Conservation (phyloP, 2,329 filamentous ascomycete genomes). For the Polychaeton citri region DNA sequence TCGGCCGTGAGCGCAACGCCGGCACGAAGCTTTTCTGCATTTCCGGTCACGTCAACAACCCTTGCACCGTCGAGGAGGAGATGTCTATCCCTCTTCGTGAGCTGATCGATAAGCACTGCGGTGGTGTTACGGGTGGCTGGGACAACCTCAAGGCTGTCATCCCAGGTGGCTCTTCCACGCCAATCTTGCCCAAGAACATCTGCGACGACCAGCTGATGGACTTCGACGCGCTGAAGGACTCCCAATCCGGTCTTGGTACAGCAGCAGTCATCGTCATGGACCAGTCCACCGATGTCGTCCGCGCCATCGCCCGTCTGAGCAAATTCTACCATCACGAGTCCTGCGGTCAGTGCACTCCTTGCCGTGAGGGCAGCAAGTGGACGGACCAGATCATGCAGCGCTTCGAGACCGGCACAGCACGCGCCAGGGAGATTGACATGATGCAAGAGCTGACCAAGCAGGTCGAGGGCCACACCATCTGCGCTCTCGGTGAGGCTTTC, state of each 20-base stretch:
- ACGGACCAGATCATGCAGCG: slow-evolving; percentile 97
- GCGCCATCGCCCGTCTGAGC: slow-evolving; percentile 80
- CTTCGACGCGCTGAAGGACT: slow-evolving; percentile 96
- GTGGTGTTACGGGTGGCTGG: slow-evolving; percentile 92
- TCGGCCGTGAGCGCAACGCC: slow-evolving; percentile 90
- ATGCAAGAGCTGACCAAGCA: slow-evolving; percentile 98
- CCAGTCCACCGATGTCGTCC: slow-evolving; percentile 90
- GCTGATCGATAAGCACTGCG: slow-evolving; percentile 96
- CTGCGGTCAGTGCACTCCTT: slow-evolving; percentile 98
- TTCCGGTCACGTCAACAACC: slow-evolving; percentile 97
- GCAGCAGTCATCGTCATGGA: slow-evolving; percentile 99
- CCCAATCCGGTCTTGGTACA: slow-evolving; percentile 90
- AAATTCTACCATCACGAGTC: slow-evolving; percentile 98
- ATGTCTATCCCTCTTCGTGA: slow-evolving; percentile 96
- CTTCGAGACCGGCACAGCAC: slow-evolving; percentile 81
- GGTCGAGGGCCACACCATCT: slow-evolving; percentile 98
- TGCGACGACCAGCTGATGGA: slow-evolving; percentile 98
- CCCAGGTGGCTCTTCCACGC: slow-evolving; percentile 90
- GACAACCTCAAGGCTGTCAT: slow-evolving; percentile 94
- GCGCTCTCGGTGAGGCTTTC: slow-evolving; percentile 92
- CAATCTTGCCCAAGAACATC: slow-evolving; percentile 76
- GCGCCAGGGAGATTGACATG: slow-evolving; percentile 95
- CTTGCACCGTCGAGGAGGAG: slow-evolving; percentile 94
- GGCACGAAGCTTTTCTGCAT: slow-evolving; percentile 98
- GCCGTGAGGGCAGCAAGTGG: slow-evolving; percentile 97